These are phyloP conservation scores for Omphalotus olearius DNA, from an alignment of 1,284 basidiomycete genomes.

Conservation along the genomic window DNA sequence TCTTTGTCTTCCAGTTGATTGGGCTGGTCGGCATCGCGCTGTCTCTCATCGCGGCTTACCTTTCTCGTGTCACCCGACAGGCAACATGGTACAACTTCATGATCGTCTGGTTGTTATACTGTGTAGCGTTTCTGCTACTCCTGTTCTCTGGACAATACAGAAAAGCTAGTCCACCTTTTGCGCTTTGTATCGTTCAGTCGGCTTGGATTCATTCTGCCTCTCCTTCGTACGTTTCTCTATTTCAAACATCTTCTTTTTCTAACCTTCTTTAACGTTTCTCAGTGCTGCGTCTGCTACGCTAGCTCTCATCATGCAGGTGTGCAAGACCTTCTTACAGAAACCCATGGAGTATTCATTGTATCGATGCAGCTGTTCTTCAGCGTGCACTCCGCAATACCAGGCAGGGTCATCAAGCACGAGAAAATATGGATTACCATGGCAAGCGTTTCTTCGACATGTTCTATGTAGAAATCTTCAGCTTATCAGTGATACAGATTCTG, in stretches of 20 bases:
- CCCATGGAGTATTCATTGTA: neutral
- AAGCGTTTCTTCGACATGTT: neutral
- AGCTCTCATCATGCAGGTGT: constrained; percentile 6
- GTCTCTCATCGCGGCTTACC: constrained; percentile 23
- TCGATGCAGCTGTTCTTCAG: neutral
- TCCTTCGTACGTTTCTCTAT: constrained; percentile 15
- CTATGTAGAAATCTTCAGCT: too few relatives aligned
- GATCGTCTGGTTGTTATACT: constrained; percentile 30
- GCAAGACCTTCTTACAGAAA: neutral
- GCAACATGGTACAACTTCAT: constrained; percentile 33
- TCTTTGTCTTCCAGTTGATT: too few relatives aligned
- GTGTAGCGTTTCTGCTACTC: constrained; percentile 26
- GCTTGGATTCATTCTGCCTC: constrained; percentile 21
- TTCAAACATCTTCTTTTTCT: too few relatives aligned
- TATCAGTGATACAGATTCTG: neutral
- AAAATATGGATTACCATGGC: neutral
- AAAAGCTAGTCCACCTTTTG: constrained; percentile 19
- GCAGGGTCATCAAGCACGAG: neutral
- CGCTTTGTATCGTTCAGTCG: constrained; percentile 20
- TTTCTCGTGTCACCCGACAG: constrained; percentile 25
- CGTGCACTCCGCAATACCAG: neutral
- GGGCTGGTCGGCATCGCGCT: too few relatives aligned
- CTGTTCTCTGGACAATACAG: constrained; percentile 16
- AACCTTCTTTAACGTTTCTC: neutral
- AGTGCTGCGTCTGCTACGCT: constrained; percentile 5